Base-by-base conservation (phyloP, 1,284 basidiomycete species). In the Singerocomus inundabilis region DNA sequence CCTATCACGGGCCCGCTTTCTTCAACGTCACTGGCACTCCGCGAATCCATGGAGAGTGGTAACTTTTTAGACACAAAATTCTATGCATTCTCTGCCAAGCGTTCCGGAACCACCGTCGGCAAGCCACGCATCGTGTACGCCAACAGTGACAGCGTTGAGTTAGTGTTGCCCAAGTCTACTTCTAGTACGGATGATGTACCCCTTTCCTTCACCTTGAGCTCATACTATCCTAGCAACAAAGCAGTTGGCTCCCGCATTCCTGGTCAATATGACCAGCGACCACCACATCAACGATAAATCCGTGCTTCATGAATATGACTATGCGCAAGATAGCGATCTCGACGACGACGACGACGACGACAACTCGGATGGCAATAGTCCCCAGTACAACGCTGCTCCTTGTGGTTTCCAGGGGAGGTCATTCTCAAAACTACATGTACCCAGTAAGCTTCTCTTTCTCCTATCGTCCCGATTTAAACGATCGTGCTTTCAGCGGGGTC, bases 31-130 rank as follows among this genome's bases (percentile, higher is more conserved):
- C 21, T 46, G 35, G 66, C 61, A 1, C 29, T 68, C 3, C 51
- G 52, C 38, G 51, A 53, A 29, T 68, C 66, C 33, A 55, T 68
- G 64, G 41, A 44, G 12, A 55, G 29, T 16, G 62, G 64, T 4
- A 58, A 65, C 37, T 67, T 64, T 36, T 46, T 62, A 1, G 56
- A 64, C 35, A 62, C 64, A 6, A 67, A 64, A 34, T 64, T 64
- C 30, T 58, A 68, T 11, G 66, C 30, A 16, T 66, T 66, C 46
- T 67, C 66, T 12, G 35, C 52, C 15, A 63, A 47, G 39, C 38
- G 48, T 26, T 21, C 48, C 1, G 40, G 51, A 11, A 7, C 41
- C 11, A 52, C 43, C 18, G 60, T 51, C 44, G 51, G 58, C 15
- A 53, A 34, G 11, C 66, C 64, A 1, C 66, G 60, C 18, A 30